Base-by-base conservation (phyloP, 2,329 filamentous ascomycete genomes). In the Drechslera avenae region DNA sequence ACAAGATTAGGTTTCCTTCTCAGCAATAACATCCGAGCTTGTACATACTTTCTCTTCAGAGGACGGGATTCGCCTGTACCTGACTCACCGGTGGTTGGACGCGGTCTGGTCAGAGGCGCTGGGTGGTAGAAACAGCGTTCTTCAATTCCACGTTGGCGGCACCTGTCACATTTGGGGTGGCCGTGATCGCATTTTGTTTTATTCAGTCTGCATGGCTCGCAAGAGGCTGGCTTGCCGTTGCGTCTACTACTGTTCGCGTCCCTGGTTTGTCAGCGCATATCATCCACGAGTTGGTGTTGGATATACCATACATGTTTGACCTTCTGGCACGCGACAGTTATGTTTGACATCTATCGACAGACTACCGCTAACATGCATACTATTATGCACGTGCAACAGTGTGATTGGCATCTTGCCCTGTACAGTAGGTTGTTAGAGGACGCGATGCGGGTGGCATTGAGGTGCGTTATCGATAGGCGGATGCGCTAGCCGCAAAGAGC, bases 111-210 rank as follows among this genome's bases (percentile, higher is more conserved):
- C 14, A 73, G 56, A 21, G 69, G 69, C 10, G 69, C 68, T 18
- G 69, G 69, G 50, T 72, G 68, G 47, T 73, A 72, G 52, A 69
- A 69, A 41, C 69, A 73, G 12, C 61, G 55, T 1, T 71, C 67
- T 35, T 64, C 57, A 10, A 71, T 69, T 14, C 69, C 68, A 21
- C 68, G 61, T 34, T 71, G 68, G 10, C 59, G 56, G 47, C 69
- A 73, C 21, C 68, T 64, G 43, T 67, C 59, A 41, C 69, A 73
- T 44, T 63, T 71, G 0, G 69, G 69, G 30, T 55, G 59, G 2
- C 59, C 57, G 36, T 71, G 68, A 46, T 72, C 69, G 36, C 68
- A 73, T 42, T 62, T 62, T 5, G 67, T 71, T 33, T 70, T 72
- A 52, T 71, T 71, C 35, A 68, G 46, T 30, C 68, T 58, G 51